Percentiles rank a stretch among this genome's conserved stretches.
These are phyloP conservation scores for Thalassiosira hispida DNA, from an alignment of 352 stramenopile species.

Conservation along the genomic window DNA sequence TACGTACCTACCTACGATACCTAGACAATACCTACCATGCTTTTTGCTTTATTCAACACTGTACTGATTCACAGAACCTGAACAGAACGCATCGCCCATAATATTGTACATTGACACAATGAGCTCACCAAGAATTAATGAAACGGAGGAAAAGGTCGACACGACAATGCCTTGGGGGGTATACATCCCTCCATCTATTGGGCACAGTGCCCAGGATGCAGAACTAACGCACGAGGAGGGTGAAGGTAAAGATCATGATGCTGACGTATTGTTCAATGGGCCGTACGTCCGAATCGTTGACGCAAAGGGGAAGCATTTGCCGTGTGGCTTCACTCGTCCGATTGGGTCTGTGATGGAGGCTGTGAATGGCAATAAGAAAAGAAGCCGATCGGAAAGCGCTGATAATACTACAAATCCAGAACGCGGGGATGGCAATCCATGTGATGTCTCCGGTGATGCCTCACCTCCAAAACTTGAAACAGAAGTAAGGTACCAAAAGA, in stretches of 20 bases:
- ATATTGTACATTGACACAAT: too few species aligned
- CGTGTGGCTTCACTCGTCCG: slow-evolving; percentile 63
- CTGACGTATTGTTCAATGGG: not conserved
- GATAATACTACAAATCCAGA: not conserved
- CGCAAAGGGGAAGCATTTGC: slow-evolving; percentile 65
- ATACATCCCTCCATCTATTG: not conserved
- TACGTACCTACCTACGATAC: too few species aligned
- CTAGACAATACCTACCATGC: too few species aligned
- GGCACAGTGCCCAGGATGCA: not conserved
- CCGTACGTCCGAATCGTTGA: slow-evolving; percentile 31
- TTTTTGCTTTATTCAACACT: too few species aligned
- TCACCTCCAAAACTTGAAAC: not conserved
- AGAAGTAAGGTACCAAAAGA: slow-evolving; percentile 9
- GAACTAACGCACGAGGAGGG: not conserved
- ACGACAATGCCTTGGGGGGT: not conserved
- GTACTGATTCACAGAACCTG: too few species aligned
- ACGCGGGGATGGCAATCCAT: not conserved
- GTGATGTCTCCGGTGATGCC: not conserved
- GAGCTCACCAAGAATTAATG: too few species aligned
- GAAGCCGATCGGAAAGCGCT: slow-evolving; percentile 16
- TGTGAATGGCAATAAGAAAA: slow-evolving; percentile 21
- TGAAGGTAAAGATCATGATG: not conserved
- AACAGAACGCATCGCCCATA: too few species aligned
- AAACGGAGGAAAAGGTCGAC: not conserved
- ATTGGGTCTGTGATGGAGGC: slow-evolving; percentile 16